Base-by-base conservation (phyloP, 2,329 filamentous ascomycete genomes). In the Xylariales sp. region DNA sequence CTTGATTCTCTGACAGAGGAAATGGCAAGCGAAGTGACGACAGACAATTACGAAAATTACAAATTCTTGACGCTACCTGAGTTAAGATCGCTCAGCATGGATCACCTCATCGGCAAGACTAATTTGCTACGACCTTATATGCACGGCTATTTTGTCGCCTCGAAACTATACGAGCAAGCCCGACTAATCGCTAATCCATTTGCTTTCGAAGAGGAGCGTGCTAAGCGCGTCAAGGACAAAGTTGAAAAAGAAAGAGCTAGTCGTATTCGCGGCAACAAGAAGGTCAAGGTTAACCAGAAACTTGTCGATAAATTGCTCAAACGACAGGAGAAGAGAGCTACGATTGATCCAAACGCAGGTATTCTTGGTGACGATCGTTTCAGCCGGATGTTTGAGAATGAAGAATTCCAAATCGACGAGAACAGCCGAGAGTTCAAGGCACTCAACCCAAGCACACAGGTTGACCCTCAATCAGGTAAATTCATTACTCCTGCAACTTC, bases 141-240 rank as follows among this genome's bases (percentile, higher is more conserved):
- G 97, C 96, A 99, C 79, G 97, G 96, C 74, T 98, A 96, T 85
- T 99, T 99, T 82, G 94, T 99, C 56, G 93, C 93, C 43, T 95
- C 97, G 75, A 93, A 94, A 76, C 82, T 99, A 32, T 98, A 99
- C 79, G 97, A 99, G 78, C 94, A 99, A 79, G 96, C 96, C 18
- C 87, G 93, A 63, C 83, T 99, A 68, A 97, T 98, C 75, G 91
- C 92, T 57, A 97, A 98, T 80, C 96, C 96, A 0, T 97, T 97
- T 77, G 87, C 97, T 60, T 97, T 92, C 86, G 93, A 97, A 78
- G 93, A 98, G 76, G 93, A 98, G 80, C 88, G 94, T 65, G 90
- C 91, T 68, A 97, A 97, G 85, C 90, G 92, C 72, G 90, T 99
- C 74, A 93, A 95, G 80, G 93, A 97, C 78, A 97, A 95, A 86